These are phyloP conservation scores for Corymbia maculata DNA, from an alignment of 345 rosid genomes.

Conservation along the genomic window DNA sequence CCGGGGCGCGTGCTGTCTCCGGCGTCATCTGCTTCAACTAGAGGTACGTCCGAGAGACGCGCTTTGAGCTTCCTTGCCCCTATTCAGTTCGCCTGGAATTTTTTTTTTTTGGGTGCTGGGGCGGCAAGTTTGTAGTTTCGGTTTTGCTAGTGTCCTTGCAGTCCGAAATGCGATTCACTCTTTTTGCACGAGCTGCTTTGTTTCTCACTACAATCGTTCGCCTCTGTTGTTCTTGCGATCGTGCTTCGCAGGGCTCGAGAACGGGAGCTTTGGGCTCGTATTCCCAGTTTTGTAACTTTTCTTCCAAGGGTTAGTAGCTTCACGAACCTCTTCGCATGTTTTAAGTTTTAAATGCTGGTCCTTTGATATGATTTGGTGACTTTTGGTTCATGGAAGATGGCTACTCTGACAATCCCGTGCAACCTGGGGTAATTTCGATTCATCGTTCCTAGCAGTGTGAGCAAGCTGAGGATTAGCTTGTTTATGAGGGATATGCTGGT, in stretches of 20 bases:
- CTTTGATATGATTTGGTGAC: neutral
- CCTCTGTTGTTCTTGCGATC: neutral
- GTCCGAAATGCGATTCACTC: neutral
- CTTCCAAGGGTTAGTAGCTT: slow-evolving; percentile 55
- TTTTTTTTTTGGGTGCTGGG: neutral
- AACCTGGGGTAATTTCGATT: neutral
- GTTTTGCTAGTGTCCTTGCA: neutral
- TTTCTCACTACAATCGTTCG: neutral
- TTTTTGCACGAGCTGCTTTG: neutral
- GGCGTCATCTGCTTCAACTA: neutral
- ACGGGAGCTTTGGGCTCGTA: slow-evolving; percentile 35
- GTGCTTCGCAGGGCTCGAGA: slow-evolving; percentile 29
- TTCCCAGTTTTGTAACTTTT: slow-evolving; percentile 36
- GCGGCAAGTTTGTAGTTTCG: neutral
- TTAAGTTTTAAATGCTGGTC: neutral
- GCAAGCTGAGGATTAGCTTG: neutral
- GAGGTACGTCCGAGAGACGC: neutral
- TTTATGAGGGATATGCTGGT: neutral
- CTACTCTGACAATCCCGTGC: neutral
- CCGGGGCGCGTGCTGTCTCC: neutral
- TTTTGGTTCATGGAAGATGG: neutral
- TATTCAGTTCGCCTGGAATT: neutral
- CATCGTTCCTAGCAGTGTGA: neutral
- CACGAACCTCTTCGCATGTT: neutral
- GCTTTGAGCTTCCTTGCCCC: neutral